Evolutionary conservation across 805 yeast species (phyloP), one percentile per base, ranked within the genome.

Genomic region (Barnettozyma populi): DNA sequence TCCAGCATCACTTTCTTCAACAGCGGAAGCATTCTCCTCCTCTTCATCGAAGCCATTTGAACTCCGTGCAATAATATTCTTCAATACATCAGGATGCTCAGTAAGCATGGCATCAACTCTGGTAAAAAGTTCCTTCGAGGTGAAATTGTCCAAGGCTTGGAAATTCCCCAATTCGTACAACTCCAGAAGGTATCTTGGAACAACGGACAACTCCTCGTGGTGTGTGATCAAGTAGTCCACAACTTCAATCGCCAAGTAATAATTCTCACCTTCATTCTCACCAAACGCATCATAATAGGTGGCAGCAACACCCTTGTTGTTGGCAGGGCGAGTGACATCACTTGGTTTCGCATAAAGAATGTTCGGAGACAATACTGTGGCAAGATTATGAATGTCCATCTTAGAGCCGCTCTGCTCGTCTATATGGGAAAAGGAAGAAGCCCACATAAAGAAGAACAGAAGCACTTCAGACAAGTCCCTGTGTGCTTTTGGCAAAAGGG

Each of bases 301-400:
- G 1, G 64, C 64, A 10, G 53, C 60, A 13, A 41, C 53, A 11
- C 56, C 59, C n/a, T 57, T 55, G 5, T 49, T 54, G 10, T 47
- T 46, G 9, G 50, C 46, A 3, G 67, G 69, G 27, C 66, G 56
- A 0, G 54, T 39, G 11, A 59, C 49, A 11, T 68, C 65, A 5
- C 57, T 58, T 11, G 75, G 79, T 52, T 75, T 76, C 1, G 84
- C 67, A 56, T 84, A 84, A 36, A 95, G 71, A 40, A 94, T 82
- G 60, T 90, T 94, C 2, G 99, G 99, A 0, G 97, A 86, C 43
- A 94, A 75, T 2, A 94, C 99, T 0, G 98, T 94, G 2, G 99
- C 96, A 53, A 94, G 73, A 64, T 94, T 94, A 62, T 90, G 96
- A 31, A 86, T 79, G 63, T 92, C 97, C 99, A 94, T 94, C 69